Evolutionary conservation across 176 grass and related monocot species (phyloP).

Genomic region (Ampelocalamus luodianensis): DNA sequence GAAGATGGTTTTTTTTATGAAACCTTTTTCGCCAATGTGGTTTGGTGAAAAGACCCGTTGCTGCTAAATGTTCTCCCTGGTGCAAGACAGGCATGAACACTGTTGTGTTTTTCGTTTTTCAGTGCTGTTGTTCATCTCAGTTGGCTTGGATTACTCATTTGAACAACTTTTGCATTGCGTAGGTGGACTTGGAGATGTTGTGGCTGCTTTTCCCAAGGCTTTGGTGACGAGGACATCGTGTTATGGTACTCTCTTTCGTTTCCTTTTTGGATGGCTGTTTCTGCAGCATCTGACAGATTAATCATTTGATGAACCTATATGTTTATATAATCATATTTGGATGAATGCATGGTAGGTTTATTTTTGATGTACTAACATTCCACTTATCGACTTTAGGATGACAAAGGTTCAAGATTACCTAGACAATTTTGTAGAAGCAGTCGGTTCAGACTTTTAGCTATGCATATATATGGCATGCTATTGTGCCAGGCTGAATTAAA

Average conservation of each 20-base stretch:
- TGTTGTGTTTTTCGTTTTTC: background rate
- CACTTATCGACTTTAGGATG: too few species aligned
- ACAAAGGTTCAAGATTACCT: too few species aligned
- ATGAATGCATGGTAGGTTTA: background rate
- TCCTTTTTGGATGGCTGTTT: too few species aligned
- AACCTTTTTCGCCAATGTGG: too few species aligned
- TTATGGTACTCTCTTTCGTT: conserved; percentile 76
- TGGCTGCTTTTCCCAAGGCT: conserved; percentile 87
- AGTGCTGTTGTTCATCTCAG: background rate
- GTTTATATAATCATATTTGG: background rate
- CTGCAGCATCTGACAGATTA: background rate
- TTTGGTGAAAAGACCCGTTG: too few species aligned
- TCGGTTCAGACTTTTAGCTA: too few species aligned
- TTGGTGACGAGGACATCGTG: conserved; percentile 95
- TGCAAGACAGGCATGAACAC: conserved; percentile 76
- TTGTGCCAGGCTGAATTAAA: too few species aligned
- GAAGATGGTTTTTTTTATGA: too few species aligned
- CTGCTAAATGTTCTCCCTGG: conserved; percentile 95
- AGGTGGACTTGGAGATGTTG: conserved; percentile 99
- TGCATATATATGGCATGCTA: too few species aligned
- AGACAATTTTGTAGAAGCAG: too few species aligned
- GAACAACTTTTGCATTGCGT: background rate
- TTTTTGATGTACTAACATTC: background rate
- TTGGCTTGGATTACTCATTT: conserved; percentile 29
- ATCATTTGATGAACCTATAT: background rate